Evolutionary conservation across 2,329 filamentous ascomycete species (phyloP).

Genomic region (Fusarium nematophilum): DNA sequence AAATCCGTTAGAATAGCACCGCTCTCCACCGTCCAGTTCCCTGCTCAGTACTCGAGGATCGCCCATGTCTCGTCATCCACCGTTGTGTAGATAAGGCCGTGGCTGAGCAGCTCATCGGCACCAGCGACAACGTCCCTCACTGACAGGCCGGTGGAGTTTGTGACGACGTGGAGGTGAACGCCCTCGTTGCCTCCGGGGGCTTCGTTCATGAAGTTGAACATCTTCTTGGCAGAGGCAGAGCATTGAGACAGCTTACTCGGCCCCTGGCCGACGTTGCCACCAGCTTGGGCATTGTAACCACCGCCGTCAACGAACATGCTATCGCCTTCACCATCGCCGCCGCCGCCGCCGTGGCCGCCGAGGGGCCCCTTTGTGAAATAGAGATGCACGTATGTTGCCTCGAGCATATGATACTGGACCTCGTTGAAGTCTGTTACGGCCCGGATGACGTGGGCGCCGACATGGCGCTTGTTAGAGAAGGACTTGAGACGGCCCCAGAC

Average conservation of each 20-base stretch:
- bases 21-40: neutral
- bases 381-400: constrained; percentile 89
- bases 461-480: constrained; percentile 85
- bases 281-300: constrained; percentile 51
- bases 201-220: constrained; percentile 77
- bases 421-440: constrained; percentile 89
- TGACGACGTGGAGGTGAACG: constrained; percentile 82
- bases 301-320: constrained; percentile 69
- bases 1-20: too few relatives aligned
- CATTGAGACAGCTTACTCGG: constrained; percentile 59
- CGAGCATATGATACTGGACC: constrained; percentile 90
- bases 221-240: constrained; percentile 70
- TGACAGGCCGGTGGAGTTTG: constrained; percentile 72
- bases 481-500: constrained; percentile 86
- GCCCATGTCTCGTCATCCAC: constrained; percentile 95
- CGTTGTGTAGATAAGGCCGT: constrained; percentile 87
- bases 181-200: constrained; percentile 82
- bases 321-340: constrained; percentile 56
- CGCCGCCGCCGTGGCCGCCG: constrained; percentile 54
- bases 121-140: constrained; percentile 77
- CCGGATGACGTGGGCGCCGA: constrained; percentile 84
- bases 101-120: constrained; percentile 81
- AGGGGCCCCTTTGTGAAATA: constrained; percentile 79
- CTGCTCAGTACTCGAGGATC: constrained; percentile 73
- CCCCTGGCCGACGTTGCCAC: constrained; percentile 53